Conservation (phyloP, 208 protist genomes). For the Trypanosoma congolense region DNA sequence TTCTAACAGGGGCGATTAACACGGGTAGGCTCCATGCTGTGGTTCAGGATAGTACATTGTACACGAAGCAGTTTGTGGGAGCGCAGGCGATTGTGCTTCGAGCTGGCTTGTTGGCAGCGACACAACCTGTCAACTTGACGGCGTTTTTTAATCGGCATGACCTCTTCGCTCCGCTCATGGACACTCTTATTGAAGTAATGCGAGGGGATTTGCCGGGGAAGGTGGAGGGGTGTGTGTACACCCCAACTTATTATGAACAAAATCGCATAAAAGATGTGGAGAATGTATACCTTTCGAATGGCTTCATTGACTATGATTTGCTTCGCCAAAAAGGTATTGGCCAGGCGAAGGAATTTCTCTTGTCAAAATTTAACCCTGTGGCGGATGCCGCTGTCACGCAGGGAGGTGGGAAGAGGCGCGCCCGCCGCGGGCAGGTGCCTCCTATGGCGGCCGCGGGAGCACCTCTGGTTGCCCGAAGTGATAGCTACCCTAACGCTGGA, state of each 20-base stretch:
- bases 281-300: conserved; percentile 76
- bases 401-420: conserved; percentile 3
- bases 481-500: conserved; percentile 49
- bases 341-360: conserved; percentile 59
- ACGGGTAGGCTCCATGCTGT: conserved; percentile 36
- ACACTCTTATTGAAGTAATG: conserved; percentile 31
- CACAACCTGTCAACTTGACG: conserved; percentile 48
- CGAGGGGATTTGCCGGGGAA: conserved; percentile 43
- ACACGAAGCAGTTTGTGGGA: conserved; percentile 68
- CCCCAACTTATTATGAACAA: conserved; percentile 44
- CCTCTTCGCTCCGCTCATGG: conserved; percentile 50
- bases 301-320: conserved; percentile 56
- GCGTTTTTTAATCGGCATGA: conserved; percentile 49
- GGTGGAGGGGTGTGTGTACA: conserved; percentile 46
- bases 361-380: conserved; percentile 48
- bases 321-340: conserved; percentile 45
- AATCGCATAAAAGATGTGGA: conserved; percentile 43
- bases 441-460: conserved; percentile 14
- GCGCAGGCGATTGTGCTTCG: conserved; percentile 60
- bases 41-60: conserved; percentile 43
- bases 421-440: conserved; percentile 6
- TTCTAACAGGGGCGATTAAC: conserved; percentile 44
- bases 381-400: neutral
- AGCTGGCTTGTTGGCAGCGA: conserved; percentile 54
- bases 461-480: conserved; percentile 22